phyloP scores from a whole-genome alignment of 345 rosid species.

The Angophora floribunda region DNA sequence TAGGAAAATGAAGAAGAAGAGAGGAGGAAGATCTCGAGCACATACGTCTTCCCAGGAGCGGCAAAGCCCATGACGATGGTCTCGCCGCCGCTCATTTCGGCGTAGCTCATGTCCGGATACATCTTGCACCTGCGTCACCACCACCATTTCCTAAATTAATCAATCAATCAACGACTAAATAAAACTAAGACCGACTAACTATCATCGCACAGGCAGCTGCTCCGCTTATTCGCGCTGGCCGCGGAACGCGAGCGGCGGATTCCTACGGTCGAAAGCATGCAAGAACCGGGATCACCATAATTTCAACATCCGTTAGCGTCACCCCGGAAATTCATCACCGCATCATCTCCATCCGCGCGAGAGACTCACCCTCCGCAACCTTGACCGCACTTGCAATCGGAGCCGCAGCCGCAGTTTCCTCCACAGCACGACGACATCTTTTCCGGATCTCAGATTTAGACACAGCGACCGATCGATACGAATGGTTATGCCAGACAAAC shows the following conservation, averaged over 20 bases:
- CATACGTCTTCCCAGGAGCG: conserved; percentile 25
- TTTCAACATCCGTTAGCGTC: not conserved
- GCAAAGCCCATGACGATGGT: conserved; percentile 41
- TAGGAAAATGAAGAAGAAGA: not conserved
- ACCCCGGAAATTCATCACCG: not conserved
- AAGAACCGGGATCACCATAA: not conserved
- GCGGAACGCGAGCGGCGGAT: not conserved
- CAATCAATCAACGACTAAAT: too few species aligned
- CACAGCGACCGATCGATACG: not conserved
- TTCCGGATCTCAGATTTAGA: not conserved
- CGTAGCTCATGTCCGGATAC: conserved; percentile 30
- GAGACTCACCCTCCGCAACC: conserved; percentile 36
- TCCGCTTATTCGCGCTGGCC: not conserved
- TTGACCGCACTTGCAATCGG: conserved; percentile 44
- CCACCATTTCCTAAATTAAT: not conserved
- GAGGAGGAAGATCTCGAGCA: not conserved
- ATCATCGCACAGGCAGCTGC: not conserved
- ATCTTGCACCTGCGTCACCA: conserved; percentile 44
- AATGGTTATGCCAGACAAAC: too few species aligned
- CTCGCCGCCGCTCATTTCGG: conserved; percentile 38
- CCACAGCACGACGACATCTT: conserved; percentile 37
- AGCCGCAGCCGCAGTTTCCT: conserved; percentile 49
- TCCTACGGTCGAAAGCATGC: not conserved
- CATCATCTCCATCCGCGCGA: not conserved
- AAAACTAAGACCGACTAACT: not conserved